These are phyloP conservation scores for Melaleuca quinquenervia DNA, from an alignment of 345 rosid species.

Conservation along the genomic window DNA sequence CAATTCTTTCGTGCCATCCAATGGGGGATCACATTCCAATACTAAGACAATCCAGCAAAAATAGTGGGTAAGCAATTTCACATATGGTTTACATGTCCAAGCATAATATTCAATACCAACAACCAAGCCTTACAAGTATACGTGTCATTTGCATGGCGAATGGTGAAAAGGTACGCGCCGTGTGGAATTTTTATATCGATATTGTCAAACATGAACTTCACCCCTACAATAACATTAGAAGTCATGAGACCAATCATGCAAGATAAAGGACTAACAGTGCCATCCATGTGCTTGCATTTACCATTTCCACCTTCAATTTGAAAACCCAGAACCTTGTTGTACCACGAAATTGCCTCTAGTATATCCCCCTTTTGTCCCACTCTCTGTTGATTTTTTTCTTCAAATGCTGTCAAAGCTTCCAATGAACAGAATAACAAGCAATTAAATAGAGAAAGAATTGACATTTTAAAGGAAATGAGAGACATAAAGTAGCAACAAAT, in stretches of 20 bases:
- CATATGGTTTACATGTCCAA: not conserved
- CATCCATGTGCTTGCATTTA: slow-evolving; percentile 10
- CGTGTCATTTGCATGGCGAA: slow-evolving; percentile 55
- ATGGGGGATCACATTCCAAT: slow-evolving; percentile 59
- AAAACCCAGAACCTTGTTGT: slow-evolving; percentile 68
- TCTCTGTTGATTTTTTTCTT: slow-evolving; percentile 31
- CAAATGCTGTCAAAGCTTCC: slow-evolving; percentile 27
- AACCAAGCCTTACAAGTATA: slow-evolving; percentile 47
- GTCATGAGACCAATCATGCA: not conserved
- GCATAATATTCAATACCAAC: not conserved
- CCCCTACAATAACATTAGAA: slow-evolving; percentile 36
- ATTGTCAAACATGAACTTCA: slow-evolving; percentile 64
- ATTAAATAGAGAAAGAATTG: not conserved
- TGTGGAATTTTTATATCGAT: slow-evolving; percentile 36
- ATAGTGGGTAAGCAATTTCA: not conserved
- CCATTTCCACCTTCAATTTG: slow-evolving; percentile 81
- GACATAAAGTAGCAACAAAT: not conserved
- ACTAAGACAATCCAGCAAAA: slow-evolving; percentile 32
- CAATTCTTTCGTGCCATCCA: slow-evolving; percentile 49
- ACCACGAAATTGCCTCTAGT: slow-evolving; percentile 71
- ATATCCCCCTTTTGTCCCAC: slow-evolving; percentile 32
- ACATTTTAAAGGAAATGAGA: not conserved
- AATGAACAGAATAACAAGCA: slow-evolving; percentile 2
- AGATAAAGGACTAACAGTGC: not conserved
- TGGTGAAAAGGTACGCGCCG: slow-evolving; percentile 42